Evolutionary conservation across 306 rosid genomes (phyloP).

Genomic region (Cucurbita moschata): DNA sequence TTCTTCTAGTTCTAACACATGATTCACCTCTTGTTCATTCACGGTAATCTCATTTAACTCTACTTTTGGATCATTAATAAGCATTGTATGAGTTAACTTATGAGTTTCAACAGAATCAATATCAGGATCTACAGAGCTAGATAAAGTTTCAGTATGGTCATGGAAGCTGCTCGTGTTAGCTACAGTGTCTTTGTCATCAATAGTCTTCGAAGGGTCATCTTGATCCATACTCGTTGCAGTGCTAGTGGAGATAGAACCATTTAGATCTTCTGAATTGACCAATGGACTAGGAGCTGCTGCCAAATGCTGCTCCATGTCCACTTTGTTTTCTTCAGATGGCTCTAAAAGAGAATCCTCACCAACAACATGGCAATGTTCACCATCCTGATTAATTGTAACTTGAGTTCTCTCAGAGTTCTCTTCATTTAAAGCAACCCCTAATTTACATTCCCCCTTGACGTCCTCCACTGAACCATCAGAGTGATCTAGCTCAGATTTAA

Average conservation of each 20-base stretch:
- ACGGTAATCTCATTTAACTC: not conserved
- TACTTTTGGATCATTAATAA: not conserved
- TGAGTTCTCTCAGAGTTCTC: not conserved
- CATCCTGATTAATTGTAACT: not conserved
- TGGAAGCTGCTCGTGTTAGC: not conserved
- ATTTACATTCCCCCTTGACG: not conserved
- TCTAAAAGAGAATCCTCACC: slow-evolving; percentile 1
- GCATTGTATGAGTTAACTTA: not conserved
- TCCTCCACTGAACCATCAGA: not conserved
- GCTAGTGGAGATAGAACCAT: slow-evolving; percentile 2
- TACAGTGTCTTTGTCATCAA: not conserved
- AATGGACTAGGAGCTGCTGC: slow-evolving; percentile 2
- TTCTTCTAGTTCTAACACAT: not conserved
- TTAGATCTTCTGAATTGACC: not conserved
- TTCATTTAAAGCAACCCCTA: not conserved
- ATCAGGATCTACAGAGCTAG: not conserved
- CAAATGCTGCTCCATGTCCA: slow-evolving; percentile 9
- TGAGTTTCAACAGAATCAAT: not conserved
- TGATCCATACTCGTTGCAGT: slow-evolving; percentile 3
- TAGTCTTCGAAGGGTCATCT: slow-evolving; percentile 11
- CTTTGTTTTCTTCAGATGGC: not conserved
- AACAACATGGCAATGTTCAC: not conserved
- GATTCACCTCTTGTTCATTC: not conserved
- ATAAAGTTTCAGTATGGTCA: not conserved
- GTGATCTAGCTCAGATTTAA: not conserved